These are phyloP conservation scores for Populus hybrid DNA, from an alignment of 441 rosid genomes.

Conservation along the genomic window DNA sequence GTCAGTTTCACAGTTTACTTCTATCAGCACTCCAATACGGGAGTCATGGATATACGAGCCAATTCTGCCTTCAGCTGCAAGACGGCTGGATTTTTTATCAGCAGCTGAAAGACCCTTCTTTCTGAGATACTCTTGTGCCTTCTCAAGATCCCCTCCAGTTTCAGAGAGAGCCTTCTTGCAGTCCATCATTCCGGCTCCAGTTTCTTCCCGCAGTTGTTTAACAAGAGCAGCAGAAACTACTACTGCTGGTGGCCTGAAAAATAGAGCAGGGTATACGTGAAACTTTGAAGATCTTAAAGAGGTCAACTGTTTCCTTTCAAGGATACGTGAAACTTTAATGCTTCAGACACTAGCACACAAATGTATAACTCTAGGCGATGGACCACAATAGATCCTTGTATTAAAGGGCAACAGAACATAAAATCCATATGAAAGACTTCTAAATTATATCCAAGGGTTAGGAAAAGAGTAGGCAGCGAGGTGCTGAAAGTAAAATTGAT, in stretches of 20 bases:
- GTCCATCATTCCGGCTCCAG: conserved; percentile 99
- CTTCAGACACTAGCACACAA: neutral
- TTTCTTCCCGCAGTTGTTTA: conserved; percentile 91
- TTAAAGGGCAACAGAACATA: neutral
- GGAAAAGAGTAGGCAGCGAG: neutral
- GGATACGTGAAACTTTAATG: neutral
- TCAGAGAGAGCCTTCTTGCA: conserved; percentile 95
- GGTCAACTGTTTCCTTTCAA: neutral
- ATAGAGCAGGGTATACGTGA: conserved; percentile 8
- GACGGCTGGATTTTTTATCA: conserved; percentile 85
- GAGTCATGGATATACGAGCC: conserved; percentile 92
- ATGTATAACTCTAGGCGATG: neutral
- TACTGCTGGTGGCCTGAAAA: conserved; percentile 48
- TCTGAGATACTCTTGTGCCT: conserved; percentile 90
- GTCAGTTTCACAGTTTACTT: conserved; percentile 94
- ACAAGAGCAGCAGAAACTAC: conserved; percentile 80
- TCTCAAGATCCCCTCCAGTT: conserved; percentile 87
- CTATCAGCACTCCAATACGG: conserved; percentile 81
- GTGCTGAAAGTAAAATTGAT: neutral
- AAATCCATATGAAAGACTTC: neutral
- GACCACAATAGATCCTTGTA: neutral
- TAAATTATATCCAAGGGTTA: neutral
- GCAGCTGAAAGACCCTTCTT: conserved; percentile 91
- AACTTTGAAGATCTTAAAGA: conserved; percentile 7
- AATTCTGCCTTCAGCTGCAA: conserved; percentile 94